Evolutionary conservation across 1,284 basidiomycete genomes (phyloP).

Genomic region (Ceratobasidium sp.): DNA sequence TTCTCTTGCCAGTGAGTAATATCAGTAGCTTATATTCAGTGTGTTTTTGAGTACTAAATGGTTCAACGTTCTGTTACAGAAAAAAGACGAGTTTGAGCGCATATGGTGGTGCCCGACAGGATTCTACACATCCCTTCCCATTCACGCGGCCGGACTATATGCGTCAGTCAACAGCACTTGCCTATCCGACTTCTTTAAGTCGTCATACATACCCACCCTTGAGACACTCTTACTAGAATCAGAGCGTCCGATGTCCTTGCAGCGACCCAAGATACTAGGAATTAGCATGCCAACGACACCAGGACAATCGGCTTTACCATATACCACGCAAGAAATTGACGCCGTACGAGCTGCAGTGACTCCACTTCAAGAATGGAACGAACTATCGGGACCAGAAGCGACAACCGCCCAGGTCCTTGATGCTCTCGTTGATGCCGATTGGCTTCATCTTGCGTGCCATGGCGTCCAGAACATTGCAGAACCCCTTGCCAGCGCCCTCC

Average conservation of each 20-base stretch:
- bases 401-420: background rate
- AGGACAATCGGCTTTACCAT: conserved; percentile 7
- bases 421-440: conserved; percentile 10
- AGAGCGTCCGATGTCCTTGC: background rate
- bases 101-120: conserved; percentile 49
- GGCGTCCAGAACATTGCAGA: conserved; percentile 51
- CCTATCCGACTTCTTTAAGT: conserved; percentile 51
- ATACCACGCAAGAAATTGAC: conserved; percentile 10
- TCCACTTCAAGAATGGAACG: background rate
- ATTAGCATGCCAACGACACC: conserved; percentile 27
- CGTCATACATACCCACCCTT: conserved; percentile 53
- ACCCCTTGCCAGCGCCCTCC: conserved; percentile 52
- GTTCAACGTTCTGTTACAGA: background rate
- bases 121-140: conserved; percentile 51
- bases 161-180: conserved; percentile 25
- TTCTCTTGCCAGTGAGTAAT: background rate
- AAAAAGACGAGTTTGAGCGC: conserved; percentile 41
- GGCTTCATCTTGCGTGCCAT: conserved; percentile 54
- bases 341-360: conserved; percentile 13
- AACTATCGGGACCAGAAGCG: conserved; percentile 4
- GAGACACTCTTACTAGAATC: conserved; percentile 45
- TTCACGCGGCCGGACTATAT: conserved; percentile 53
- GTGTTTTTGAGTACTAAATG: background rate
- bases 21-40: no score
- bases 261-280: conserved; percentile 1